Evolutionary conservation across 2,329 filamentous ascomycete genomes (phyloP).

Genomic region (Remersonia thermophila): DNA sequence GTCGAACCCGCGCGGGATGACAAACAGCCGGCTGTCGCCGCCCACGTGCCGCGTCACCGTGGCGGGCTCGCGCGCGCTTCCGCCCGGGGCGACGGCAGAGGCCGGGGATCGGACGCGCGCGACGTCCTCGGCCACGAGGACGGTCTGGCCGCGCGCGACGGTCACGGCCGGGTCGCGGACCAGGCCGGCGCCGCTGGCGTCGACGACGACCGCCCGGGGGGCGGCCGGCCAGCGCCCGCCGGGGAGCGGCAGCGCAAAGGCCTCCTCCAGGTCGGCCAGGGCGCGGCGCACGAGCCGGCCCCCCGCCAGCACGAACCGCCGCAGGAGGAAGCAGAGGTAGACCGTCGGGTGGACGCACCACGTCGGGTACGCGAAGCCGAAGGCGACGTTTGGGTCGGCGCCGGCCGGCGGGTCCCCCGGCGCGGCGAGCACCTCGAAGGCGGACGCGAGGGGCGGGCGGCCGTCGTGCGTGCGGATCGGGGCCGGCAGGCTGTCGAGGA

Average conservation of each 20-base stretch:
- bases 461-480: no score
- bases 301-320: constrained; percentile 28
- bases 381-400: no score
- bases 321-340: constrained; percentile 36
- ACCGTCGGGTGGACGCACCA: constrained; percentile 44
- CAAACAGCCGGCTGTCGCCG: constrained; percentile 52
- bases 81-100: no score
- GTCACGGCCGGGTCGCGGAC: constrained; percentile 29
- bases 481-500: constrained; percentile 25
- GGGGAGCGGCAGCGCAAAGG: constrained; percentile 25
- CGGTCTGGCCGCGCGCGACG: constrained; percentile 36
- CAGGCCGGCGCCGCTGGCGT: constrained; percentile 35
- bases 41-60: constrained; percentile 48
- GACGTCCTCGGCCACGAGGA: constrained; percentile 31
- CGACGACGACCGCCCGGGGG: constrained; percentile 26
- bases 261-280: constrained; percentile 26
- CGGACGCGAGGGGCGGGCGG: no score
- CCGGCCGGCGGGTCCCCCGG: constrained; percentile 7
- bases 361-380: constrained; percentile 40
- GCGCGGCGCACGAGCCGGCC: constrained; percentile 25
- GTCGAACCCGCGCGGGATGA: constrained; percentile 46
- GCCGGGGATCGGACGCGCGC: no score
- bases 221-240: no score
- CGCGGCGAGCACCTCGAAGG: no score
- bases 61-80: constrained; percentile 19